phyloP scores from a whole-genome alignment of 1,284 basidiomycete genomes.

The Boletus sp. region DNA sequence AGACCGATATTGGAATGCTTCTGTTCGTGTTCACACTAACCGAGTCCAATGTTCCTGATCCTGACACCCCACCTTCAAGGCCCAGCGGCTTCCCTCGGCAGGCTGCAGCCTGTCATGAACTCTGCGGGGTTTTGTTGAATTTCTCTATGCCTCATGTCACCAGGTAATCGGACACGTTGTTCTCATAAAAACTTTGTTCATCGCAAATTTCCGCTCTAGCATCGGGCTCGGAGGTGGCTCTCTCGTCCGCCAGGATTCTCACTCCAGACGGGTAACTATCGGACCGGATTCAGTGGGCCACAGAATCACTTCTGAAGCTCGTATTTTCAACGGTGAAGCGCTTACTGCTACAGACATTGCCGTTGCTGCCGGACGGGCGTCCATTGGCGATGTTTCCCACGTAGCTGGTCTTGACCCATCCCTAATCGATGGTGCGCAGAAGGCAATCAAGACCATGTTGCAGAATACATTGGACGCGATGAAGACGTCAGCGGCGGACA shows the following conservation, averaged over 20 bases:
- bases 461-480: slow-evolving; percentile 48
- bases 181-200: slow-evolving; percentile 1
- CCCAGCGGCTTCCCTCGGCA: slow-evolving; percentile 46
- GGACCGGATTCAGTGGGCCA: slow-evolving; percentile 62
- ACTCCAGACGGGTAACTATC: slow-evolving; percentile 38
- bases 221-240: slow-evolving; percentile 58
- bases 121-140: slow-evolving; percentile 32
- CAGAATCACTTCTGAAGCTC: slow-evolving; percentile 44
- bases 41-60: background rate
- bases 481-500: slow-evolving; percentile 53
- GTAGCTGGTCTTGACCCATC: slow-evolving; percentile 32
- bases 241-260: slow-evolving; percentile 36
- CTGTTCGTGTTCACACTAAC: slow-evolving; percentile 24
- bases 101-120: slow-evolving; percentile 45
- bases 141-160: slow-evolving; percentile 40
- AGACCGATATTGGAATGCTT: slow-evolving; percentile 37
- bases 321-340: slow-evolving; percentile 48
- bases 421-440: slow-evolving; percentile 33
- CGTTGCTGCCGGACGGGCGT: slow-evolving; percentile 40
- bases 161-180: slow-evolving; percentile 27
- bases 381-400: slow-evolving; percentile 39
- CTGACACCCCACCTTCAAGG: slow-evolving; percentile 20
- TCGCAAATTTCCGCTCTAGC: slow-evolving; percentile 19
- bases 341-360: slow-evolving; percentile 56
- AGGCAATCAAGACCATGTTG: slow-evolving; percentile 45